Evolutionary conservation across 2,329 filamentous ascomycete genomes (phyloP), one percentile per base, ranked within the genome.

Genomic region (Aphanocladium album): DNA sequence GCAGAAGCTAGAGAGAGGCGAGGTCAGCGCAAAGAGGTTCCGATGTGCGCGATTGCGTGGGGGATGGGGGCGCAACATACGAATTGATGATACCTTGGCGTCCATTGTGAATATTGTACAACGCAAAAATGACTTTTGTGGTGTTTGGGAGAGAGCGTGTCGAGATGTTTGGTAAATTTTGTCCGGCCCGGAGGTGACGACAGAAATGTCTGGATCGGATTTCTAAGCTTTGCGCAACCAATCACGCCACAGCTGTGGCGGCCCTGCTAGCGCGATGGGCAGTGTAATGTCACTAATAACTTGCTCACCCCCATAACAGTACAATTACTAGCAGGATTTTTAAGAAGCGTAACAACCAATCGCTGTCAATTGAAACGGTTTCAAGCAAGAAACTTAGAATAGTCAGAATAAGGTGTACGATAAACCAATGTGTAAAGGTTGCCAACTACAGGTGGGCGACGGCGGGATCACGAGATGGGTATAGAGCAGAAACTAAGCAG

Each of bases 251-350:
- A 47, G 12, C 27, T 33, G 23, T 16, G 19, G 49, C 46, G 30
- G 21, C 23, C 12, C 30, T 33, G 39, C 30, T 11, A 27, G 39
- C 19, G 41, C 27, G 25, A 33, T 12, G 8, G 8, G n/a, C 19
- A 16, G 21, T 17, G 19, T 17, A 33, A 4, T 55, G 52, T 39
- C 35, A 39, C 35, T 39, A 39, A 39, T 39, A 39, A 39, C 64
- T 77, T 70, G 9, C 71, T 75, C 70, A 79, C 62, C 30, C n/a
- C n/a, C n/a, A n/a, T n/a, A n/a, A 79, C 72, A 0, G 85, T 67
- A 0, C 76, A 80, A 30, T 65, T n/a, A n/a, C n/a, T n/a, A n/a
- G n/a, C n/a, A n/a, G n/a, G n/a, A n/a, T n/a, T n/a, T n/a, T n/a
- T n/a, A n/a, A n/a, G n/a, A n/a, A n/a, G n/a, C n/a, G n/a, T n/a